phyloP scores from a whole-genome alignment of 805 yeast species.

The Monosporozyma yasuniensis region DNA sequence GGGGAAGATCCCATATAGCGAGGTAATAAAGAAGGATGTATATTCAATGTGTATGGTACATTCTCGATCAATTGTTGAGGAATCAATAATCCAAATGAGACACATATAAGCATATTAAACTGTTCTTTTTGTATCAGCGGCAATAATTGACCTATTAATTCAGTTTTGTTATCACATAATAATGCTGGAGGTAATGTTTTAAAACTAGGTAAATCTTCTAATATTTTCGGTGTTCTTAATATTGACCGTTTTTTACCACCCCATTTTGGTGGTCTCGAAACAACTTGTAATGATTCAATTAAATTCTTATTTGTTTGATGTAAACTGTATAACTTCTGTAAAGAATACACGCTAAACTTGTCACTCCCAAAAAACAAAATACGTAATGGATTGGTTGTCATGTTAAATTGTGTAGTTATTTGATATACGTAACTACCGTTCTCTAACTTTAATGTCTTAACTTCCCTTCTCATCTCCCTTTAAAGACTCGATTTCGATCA shows the following conservation, averaged over 20 bases:
- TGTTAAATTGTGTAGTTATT: too few species aligned
- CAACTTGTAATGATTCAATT: slow-evolving; percentile 42
- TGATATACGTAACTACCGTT: too few species aligned
- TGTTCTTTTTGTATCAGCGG: slow-evolving; percentile 7
- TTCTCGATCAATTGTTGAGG: slow-evolving; percentile 48
- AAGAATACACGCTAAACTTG: slow-evolving; percentile 1
- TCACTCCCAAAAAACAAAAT: slow-evolving; percentile 78
- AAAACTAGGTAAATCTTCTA: slow-evolving; percentile 9
- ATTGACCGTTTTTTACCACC: slow-evolving; percentile 49
- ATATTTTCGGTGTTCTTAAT: slow-evolving; percentile 47
- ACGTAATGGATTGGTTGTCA: slow-evolving; percentile 13
- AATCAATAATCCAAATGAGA: slow-evolving; percentile 77
- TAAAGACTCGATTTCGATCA: not conserved
- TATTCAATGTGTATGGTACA: slow-evolving; percentile 61
- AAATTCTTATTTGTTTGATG: slow-evolving; percentile 9
- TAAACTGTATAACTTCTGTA: slow-evolving; percentile 14
- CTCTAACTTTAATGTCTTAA: too few species aligned
- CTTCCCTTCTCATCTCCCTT: not conserved
- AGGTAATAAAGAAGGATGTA: slow-evolving; percentile 89
- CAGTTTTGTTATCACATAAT: slow-evolving; percentile 18
- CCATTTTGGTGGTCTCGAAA: slow-evolving; percentile 54
- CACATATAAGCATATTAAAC: slow-evolving; percentile 69
- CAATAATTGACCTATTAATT: slow-evolving; percentile 8
- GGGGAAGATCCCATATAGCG: slow-evolving; percentile 84
- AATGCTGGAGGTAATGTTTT: not conserved